phyloP scores from a whole-genome alignment of 768 basidiomycete species.

The Podaxis sp. region DNA sequence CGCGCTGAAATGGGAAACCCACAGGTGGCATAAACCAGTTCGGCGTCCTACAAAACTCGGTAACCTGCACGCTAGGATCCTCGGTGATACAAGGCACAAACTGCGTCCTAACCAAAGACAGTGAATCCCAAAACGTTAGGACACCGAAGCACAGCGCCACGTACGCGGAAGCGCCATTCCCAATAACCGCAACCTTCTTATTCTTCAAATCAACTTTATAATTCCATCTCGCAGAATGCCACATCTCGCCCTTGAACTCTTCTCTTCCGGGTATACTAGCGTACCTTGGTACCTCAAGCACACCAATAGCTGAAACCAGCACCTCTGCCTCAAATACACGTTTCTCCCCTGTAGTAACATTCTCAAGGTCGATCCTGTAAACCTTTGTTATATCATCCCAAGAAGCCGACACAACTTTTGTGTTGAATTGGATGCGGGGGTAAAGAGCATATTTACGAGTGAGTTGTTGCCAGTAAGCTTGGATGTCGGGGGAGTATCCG shows the following conservation, averaged over 20 bases:
- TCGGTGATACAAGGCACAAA: slow-evolving; percentile 45
- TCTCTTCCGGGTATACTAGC: slow-evolving; percentile 34
- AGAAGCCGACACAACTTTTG: slow-evolving; percentile 39
- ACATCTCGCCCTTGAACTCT: slow-evolving; percentile 46
- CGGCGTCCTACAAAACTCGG: slow-evolving; percentile 51
- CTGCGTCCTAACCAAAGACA: slow-evolving; percentile 42
- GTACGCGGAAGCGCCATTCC: slow-evolving; percentile 56
- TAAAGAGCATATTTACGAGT: slow-evolving; percentile 42
- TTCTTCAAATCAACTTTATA: slow-evolving; percentile 36
- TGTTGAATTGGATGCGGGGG: slow-evolving; percentile 41
- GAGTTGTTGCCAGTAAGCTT: slow-evolving; percentile 42
- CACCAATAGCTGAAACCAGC: slow-evolving; percentile 49
- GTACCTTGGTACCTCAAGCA: slow-evolving; percentile 44
- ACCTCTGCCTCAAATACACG: slow-evolving; percentile 39
- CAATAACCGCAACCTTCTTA: slow-evolving; percentile 57
- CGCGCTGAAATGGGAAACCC: slow-evolving; percentile 13
- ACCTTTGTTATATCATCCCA: slow-evolving; percentile 42
- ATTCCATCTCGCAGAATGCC: slow-evolving; percentile 57
- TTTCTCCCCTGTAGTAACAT: slow-evolving; percentile 30
- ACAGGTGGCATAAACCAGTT: slow-evolving; percentile 51
- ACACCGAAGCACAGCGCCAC: slow-evolving; percentile 24
- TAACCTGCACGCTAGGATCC: slow-evolving; percentile 38
- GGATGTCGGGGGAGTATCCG: slow-evolving; percentile 41
- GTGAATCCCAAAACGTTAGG: not conserved
- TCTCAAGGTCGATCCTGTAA: slow-evolving; percentile 38